These are phyloP conservation scores for Neofusicoccum laricinum DNA, from an alignment of 2,329 filamentous ascomycete genomes.

Conservation along the genomic window DNA sequence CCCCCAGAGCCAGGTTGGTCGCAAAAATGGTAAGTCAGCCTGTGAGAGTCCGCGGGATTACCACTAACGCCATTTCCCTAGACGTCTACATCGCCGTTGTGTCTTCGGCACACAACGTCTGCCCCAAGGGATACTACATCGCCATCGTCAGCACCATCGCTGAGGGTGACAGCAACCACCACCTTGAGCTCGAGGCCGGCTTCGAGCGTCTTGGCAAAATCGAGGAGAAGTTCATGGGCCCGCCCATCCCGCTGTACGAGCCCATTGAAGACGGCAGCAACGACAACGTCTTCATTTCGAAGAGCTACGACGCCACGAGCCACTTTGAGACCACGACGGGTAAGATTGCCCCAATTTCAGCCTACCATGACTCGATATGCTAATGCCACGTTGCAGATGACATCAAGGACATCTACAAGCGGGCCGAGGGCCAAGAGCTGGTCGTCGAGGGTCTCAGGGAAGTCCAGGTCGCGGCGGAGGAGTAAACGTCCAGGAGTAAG, in stretches of 20 bases:
- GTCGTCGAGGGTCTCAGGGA: constrained; percentile 85
- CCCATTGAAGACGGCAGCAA: constrained; percentile 76
- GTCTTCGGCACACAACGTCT: constrained; percentile 94
- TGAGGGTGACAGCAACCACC: constrained; percentile 87
- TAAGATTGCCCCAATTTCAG: constrained; percentile 31
- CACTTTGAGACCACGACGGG: constrained; percentile 90
- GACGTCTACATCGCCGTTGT: constrained; percentile 97
- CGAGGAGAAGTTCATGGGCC: constrained; percentile 95
- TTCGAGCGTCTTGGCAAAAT: constrained; percentile 89
- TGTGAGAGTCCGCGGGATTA: too few relatives aligned
- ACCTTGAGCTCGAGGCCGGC: constrained; percentile 89
- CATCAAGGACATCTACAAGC: constrained; percentile 87
- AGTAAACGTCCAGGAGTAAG: constrained; percentile 41
- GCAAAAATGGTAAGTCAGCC: constrained; percentile 75
- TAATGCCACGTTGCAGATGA: constrained; percentile 65
- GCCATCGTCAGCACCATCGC: constrained; percentile 98
- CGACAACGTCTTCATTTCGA: constrained; percentile 95
- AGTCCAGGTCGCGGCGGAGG: constrained; percentile 68
- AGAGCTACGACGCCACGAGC: constrained; percentile 96
- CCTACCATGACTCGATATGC: constrained; percentile 18
- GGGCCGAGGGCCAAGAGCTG: constrained; percentile 79
- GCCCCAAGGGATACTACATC: constrained; percentile 98
- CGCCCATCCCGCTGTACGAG: constrained; percentile 91
- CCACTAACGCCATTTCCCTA: constrained; percentile 35
- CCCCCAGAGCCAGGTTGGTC: constrained; percentile 92